phyloP scores from a whole-genome alignment of 2,329 filamentous ascomycete species.

The Escovopsis weberi region DNA sequence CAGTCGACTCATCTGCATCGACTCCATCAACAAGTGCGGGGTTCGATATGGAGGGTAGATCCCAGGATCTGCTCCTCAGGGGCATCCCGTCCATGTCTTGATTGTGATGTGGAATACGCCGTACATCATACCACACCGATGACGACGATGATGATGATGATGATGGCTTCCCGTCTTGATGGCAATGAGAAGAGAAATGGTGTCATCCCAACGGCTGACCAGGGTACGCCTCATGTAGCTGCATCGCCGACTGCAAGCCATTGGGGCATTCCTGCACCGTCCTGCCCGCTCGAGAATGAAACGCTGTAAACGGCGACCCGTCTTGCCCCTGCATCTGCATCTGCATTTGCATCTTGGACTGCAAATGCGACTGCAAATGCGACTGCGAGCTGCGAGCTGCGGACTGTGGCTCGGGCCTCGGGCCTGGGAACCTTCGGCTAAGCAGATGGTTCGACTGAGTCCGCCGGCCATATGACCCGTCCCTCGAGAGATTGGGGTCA shows the following conservation, averaged over 20 bases:
- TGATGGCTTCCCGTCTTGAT: no score
- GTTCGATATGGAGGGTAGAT: constrained; percentile 12
- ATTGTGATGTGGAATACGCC: neutral
- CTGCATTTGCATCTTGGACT: no score
- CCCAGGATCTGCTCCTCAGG: no score
- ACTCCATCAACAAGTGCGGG: constrained; percentile 13
- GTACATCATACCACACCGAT: no score
- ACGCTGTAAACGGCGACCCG: neutral
- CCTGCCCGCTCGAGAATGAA: constrained; percentile 5
- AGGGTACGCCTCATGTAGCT: constrained; percentile 4
- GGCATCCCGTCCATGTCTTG: neutral
- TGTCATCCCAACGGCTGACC: neutral
- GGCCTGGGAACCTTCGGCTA: no score
- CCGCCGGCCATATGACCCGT: neutral
- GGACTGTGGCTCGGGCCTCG: no score
- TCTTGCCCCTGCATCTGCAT: no score
- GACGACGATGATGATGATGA: no score
- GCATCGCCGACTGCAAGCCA: constrained; percentile 12
- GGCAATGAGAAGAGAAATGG: neutral
- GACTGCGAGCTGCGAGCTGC: no score
- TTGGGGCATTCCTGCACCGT: constrained; percentile 6
- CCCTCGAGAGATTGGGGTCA: neutral
- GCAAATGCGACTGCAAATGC: no score
- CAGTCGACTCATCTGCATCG: constrained; percentile 12
- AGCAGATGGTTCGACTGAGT: no score